Percentiles rank a stretch among this genome's conserved stretches.
Conservation (phyloP, 1,284 basidiomycete species). For the Neolentinus lepideus region DNA sequence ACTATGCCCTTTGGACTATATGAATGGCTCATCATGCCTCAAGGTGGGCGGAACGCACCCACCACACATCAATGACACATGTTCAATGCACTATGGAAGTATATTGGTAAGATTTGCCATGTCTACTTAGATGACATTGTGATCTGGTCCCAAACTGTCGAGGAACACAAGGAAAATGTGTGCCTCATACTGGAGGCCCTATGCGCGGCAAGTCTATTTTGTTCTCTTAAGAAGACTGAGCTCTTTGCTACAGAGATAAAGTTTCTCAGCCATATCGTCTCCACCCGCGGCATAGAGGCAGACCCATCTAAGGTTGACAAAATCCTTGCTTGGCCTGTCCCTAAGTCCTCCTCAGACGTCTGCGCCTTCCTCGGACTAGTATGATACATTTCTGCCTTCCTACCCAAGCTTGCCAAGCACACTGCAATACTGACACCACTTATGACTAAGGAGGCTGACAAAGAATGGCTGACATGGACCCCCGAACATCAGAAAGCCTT, state of each 20-base stretch:
- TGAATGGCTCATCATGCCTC: slow-evolving; percentile 36
- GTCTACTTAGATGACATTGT: slow-evolving; percentile 39
- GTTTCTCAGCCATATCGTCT: slow-evolving; percentile 20
- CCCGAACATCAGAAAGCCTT: slow-evolving; percentile 25
- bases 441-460: slow-evolving; percentile 20
- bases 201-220: slow-evolving; percentile 14
- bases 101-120: slow-evolving; percentile 29
- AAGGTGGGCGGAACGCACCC: slow-evolving; percentile 29
- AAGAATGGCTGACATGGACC: slow-evolving; percentile 24
- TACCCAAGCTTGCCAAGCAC: slow-evolving; percentile 25
- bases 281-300: slow-evolving; percentile 10
- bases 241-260: slow-evolving; percentile 12
- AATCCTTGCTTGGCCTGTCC: slow-evolving; percentile 27
- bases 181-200: slow-evolving; percentile 19
- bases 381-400: slow-evolving; percentile 25
- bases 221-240: slow-evolving; percentile 20
- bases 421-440: slow-evolving; percentile 23
- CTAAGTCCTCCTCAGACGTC: slow-evolving; percentile 20
- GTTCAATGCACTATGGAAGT: slow-evolving; percentile 19
- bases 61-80: slow-evolving; percentile 28
- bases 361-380: slow-evolving; percentile 29
- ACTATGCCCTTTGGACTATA: slow-evolving; percentile 29
- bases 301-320: slow-evolving; percentile 24
- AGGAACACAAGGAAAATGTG: slow-evolving; percentile 27
- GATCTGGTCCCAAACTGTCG: slow-evolving; percentile 28